These are phyloP conservation scores for Chalciporus chontae DNA, from an alignment of 768 basidiomycete species.

Conservation along the genomic window DNA sequence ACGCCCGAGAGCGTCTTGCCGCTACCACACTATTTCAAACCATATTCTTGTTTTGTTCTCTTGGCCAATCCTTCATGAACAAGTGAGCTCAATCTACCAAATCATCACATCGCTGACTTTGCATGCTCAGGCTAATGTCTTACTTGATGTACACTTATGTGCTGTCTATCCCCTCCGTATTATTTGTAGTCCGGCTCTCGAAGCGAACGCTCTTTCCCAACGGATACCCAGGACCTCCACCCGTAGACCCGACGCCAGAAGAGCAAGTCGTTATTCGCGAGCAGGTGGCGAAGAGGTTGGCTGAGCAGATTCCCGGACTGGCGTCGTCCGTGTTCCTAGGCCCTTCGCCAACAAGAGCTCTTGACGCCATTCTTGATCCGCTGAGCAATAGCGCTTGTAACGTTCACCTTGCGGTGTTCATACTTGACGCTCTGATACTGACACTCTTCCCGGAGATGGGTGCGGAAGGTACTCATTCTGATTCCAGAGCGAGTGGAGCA, in stretches of 20 bases:
- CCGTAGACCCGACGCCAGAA: constrained; percentile 70
- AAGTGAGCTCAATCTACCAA: constrained; percentile 36
- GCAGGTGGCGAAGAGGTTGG: constrained; percentile 38
- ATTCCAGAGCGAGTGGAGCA: background rate
- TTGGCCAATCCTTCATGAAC: constrained; percentile 55
- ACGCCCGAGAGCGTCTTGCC: constrained; percentile 46
- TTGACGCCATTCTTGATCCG: constrained; percentile 56
- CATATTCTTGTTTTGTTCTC: constrained; percentile 43
- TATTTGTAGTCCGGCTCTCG: constrained; percentile 49
- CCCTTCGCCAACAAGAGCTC: constrained; percentile 42
- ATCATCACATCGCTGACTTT: constrained; percentile 7
- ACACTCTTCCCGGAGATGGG: constrained; percentile 77
- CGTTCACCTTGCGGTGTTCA: constrained; percentile 66
- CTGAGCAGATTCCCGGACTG: constrained; percentile 36
- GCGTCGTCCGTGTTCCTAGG: constrained; percentile 52
- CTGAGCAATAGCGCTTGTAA: constrained; percentile 69
- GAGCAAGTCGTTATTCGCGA: constrained; percentile 62
- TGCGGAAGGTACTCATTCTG: constrained; percentile 10
- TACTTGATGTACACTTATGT: constrained; percentile 58
- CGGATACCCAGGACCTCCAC: constrained; percentile 77
- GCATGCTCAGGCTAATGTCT: constrained; percentile 56
- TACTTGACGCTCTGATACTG: constrained; percentile 71
- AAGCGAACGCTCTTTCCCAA: constrained; percentile 82
- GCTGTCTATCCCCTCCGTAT: constrained; percentile 49
- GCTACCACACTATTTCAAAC: constrained; percentile 44